These are phyloP conservation scores for Sinapis alba DNA, from an alignment of 441 rosid species.

Conservation along the genomic window DNA sequence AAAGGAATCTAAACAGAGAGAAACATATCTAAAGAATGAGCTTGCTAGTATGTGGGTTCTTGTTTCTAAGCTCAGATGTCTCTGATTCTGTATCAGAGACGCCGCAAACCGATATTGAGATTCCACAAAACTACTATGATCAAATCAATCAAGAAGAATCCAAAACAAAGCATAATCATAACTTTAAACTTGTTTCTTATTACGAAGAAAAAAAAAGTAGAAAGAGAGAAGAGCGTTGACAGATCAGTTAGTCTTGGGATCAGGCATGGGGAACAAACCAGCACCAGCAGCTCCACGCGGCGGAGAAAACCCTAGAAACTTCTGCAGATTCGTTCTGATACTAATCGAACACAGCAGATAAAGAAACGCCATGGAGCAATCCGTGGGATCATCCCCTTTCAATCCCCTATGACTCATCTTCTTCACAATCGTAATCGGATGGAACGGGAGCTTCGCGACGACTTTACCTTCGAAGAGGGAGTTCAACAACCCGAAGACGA, in stretches of 20 bases:
- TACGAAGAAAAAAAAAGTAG: not conserved
- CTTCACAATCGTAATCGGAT: constrained; percentile 69
- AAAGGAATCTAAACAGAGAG: constrained; percentile 83
- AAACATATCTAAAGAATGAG: constrained; percentile 88
- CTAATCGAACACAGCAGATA: constrained; percentile 87
- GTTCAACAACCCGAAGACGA: constrained; percentile 78
- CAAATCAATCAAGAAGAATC: not conserved
- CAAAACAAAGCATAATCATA: not conserved
- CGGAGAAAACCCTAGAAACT: constrained; percentile 89
- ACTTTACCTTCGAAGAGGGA: constrained; percentile 88
- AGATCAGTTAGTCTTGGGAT: constrained; percentile 62
- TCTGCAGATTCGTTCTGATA: constrained; percentile 87
- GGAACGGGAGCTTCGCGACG: constrained; percentile 91
- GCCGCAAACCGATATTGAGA: constrained; percentile 22
- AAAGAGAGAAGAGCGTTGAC: not conserved
- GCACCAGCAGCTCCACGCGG: constrained; percentile 72
- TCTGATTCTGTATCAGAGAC: constrained; percentile 44
- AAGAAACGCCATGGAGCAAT: constrained; percentile 90
- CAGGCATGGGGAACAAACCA: constrained; percentile 51
- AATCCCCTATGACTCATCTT: constrained; percentile 93
- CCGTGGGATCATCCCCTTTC: constrained; percentile 79
- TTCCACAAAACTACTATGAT: constrained; percentile 21
- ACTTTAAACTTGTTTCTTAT: not conserved
- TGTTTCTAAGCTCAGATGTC: constrained; percentile 80
- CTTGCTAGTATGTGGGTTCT: constrained; percentile 97